Evolutionary conservation across 495 filamentous ascomycete genomes (phyloP).

Genomic region (Aspergillus affinis): DNA sequence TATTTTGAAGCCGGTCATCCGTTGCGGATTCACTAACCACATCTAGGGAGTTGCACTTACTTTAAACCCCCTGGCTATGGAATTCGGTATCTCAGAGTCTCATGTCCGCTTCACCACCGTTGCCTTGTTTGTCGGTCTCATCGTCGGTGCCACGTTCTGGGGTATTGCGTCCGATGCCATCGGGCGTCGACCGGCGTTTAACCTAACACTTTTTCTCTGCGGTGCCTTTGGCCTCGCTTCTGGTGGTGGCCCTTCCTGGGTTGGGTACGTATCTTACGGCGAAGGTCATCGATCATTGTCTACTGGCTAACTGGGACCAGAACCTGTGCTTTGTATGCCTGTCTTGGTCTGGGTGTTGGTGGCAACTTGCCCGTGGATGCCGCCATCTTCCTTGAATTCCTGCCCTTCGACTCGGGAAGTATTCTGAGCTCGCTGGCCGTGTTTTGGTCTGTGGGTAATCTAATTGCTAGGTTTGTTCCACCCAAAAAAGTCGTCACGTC

Average conservation of each 20-base stretch:
- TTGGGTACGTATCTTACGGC: constrained; percentile 2
- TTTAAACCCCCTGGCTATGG: constrained; percentile 24
- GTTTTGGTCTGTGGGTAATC: constrained; percentile 54
- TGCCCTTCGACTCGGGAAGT: constrained; percentile 35
- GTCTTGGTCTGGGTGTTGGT: constrained; percentile 23
- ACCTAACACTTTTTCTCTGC: constrained; percentile 25
- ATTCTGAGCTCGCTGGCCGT: constrained; percentile 50
- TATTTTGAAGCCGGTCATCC: too few relatives aligned
- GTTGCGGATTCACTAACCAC: constrained; percentile 11
- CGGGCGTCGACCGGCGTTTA: constrained; percentile 27
- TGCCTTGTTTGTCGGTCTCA: constrained; percentile 29
- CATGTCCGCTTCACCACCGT: constrained; percentile 49
- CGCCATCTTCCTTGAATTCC: constrained; percentile 23
- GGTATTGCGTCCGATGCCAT: constrained; percentile 26
- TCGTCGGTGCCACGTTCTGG: constrained; percentile 25
- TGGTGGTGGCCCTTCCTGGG: constrained; percentile 26
- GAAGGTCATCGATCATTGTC: too few relatives aligned
- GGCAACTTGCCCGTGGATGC: constrained; percentile 27
- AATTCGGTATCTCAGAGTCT: constrained; percentile 45
- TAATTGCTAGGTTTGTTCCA: constrained; percentile 30
- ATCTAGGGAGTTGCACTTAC: constrained; percentile 36
- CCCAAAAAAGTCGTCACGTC: neutral
- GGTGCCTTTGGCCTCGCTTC: constrained; percentile 28
- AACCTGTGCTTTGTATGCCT: constrained; percentile 21
- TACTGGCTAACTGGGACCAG: neutral